Evolutionary conservation across 1,139 yeast species (phyloP).

Genomic region (Protomyces arabidopsidicola): DNA sequence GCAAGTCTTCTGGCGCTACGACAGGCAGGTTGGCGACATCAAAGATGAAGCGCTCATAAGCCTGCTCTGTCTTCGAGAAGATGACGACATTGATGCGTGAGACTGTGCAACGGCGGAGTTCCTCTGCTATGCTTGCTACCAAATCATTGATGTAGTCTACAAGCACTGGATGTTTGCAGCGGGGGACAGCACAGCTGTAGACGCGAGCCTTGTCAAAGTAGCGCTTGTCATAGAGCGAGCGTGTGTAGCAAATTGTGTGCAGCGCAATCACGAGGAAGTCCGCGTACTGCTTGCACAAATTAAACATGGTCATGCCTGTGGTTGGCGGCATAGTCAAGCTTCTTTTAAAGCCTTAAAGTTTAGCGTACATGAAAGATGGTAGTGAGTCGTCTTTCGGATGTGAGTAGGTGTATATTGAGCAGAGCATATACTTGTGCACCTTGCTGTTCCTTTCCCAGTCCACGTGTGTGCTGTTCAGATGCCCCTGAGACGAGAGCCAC

Average conservation of each 20-base stretch:
- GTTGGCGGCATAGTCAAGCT: background rate
- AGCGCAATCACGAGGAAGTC: slow-evolving; percentile 39
- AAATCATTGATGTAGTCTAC: slow-evolving; percentile 40
- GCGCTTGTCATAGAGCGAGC: slow-evolving; percentile 40
- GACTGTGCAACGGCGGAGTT: slow-evolving; percentile 36
- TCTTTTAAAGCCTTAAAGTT: too few species aligned
- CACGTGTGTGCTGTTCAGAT: too few species aligned
- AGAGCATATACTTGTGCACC: too few species aligned
- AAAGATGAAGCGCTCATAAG: slow-evolving; percentile 40
- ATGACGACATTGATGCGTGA: slow-evolving; percentile 37
- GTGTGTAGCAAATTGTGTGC: slow-evolving; percentile 40
- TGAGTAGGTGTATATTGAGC: too few species aligned
- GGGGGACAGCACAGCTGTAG: slow-evolving; percentile 40
- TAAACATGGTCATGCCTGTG: background rate
- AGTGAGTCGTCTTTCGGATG: too few species aligned
- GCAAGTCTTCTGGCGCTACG: slow-evolving; percentile 31
- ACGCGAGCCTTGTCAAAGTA: slow-evolving; percentile 40
- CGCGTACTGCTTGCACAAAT: slow-evolving; percentile 26
- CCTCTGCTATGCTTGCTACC: slow-evolving; percentile 36
- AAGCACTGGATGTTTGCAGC: slow-evolving; percentile 42
- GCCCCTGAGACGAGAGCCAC: too few species aligned
- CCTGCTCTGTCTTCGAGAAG: slow-evolving; percentile 33
- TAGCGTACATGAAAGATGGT: too few species aligned
- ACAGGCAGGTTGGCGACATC: slow-evolving; percentile 38
- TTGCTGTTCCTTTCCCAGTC: too few species aligned